Conservation (phyloP, 2,329 filamentous ascomycete genomes). For the Chaetomium strumarium region DNA sequence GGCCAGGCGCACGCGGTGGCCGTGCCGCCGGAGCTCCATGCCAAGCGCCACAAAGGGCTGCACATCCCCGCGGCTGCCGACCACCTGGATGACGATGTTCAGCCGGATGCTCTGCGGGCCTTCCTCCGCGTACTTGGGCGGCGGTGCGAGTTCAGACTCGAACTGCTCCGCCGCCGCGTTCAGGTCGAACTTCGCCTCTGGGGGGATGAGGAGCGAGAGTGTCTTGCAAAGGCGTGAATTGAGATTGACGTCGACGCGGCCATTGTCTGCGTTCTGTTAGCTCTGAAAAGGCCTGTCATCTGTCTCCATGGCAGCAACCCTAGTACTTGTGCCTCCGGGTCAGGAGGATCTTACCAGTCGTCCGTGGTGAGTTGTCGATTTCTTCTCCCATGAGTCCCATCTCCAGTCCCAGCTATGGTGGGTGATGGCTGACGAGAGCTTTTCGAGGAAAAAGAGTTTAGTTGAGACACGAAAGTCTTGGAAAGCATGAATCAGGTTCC, state of each 20-base stretch:
- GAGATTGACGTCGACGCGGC: neutral
- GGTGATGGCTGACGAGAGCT: neutral
- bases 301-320: no score
- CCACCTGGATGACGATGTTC: slow-evolving; percentile 68
- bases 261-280: neutral
- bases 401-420: neutral
- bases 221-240: neutral
- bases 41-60: slow-evolving; percentile 70
- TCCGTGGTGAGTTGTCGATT: neutral
- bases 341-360: neutral
- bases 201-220: neutral
- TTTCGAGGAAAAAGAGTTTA: neutral
- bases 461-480: neutral
- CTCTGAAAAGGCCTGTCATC: no score
- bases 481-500: neutral
- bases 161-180: no score
- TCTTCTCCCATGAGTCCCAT: neutral
- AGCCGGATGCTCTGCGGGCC: slow-evolving; percentile 32
- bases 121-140: neutral
- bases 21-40: slow-evolving; percentile 55
- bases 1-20: slow-evolving; percentile 66
- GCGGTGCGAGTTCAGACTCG: neutral
- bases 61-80: slow-evolving; percentile 68
- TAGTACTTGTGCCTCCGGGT: no score
- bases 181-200: neutral